Base-by-base conservation (phyloP, 1,284 basidiomycete species). In the Xerocomus nothofagi region DNA sequence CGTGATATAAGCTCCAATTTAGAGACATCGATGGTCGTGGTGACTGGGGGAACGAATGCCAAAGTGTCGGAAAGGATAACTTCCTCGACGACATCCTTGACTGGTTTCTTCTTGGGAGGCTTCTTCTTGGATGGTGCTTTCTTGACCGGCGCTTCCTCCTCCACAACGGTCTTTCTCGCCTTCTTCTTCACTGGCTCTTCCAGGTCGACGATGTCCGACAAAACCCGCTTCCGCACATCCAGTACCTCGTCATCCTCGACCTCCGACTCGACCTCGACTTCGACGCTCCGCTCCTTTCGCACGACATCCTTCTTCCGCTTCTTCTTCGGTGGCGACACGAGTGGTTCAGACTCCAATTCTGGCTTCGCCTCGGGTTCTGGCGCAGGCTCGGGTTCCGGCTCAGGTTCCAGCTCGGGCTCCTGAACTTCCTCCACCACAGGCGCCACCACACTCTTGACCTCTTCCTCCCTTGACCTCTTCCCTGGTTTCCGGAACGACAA, bases 401-500 rank as follows among this genome's bases (percentile, higher is more conserved):
- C 72, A 8, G 73, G 72, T 38, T 74, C 73, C n/a, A 72, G 26
- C 26, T 26, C 26, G 5, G 26, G 26, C 55, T 75, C 73, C 31
- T 71, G 58, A 36, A 58, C 61, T 29, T 73, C 71, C 20, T 72
- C 62, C 34, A 69, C 59, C 44, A 63, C 56, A 10, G 54, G 50
- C 12, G 45, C 44, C 14, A 56, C 40, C 21, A 57, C 57, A 21
- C 41, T 51, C 47, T 65, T 71, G 36, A 64, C 59, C 39, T 62
- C 65, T 40, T 70, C 69, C 40, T 68, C 67, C 46, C 71, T 60
- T 47, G 61, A 60, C 44, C 75, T 72, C 62, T 79, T 80, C 49
- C 72, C 75, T 62, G 77, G 77, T 68, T 82, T 86, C 67, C 80
- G 82, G 66, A 88, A 87, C 45, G 84, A 86, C 59, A 88, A 59